Evolutionary conservation across 1,139 yeast species (phyloP).

Genomic region (Pichia sp.): DNA sequence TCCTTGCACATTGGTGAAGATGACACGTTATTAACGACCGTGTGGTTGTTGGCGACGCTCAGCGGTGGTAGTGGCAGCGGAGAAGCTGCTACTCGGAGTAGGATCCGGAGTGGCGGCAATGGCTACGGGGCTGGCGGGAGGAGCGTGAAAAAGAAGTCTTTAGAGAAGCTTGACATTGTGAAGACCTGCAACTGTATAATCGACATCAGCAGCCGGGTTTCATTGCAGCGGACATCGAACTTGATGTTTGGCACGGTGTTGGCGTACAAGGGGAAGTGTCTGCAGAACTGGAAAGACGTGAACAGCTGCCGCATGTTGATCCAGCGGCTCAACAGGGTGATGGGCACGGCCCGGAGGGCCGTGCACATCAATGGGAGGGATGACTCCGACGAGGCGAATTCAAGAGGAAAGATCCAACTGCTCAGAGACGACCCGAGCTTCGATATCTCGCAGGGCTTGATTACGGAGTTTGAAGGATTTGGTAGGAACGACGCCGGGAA

Average conservation of each 20-base stretch:
- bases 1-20: not conserved
- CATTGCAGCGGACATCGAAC: constrained; percentile 47
- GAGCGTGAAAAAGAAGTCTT: constrained; percentile 34
- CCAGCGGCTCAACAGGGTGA: constrained; percentile 6
- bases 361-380: not conserved
- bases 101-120: not conserved
- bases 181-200: constrained; percentile 40
- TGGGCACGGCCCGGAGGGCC: not conserved
- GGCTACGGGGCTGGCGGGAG: not conserved
- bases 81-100: not conserved
- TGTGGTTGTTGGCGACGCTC: constrained; percentile 17
- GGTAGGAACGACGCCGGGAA: not conserved
- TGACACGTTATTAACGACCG: constrained; percentile 3
- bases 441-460: constrained; percentile 34
- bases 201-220: constrained; percentile 30
- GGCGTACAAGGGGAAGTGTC: constrained; percentile 37
- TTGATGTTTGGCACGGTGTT: constrained; percentile 56
- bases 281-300: constrained; percentile 17
- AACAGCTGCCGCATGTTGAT: constrained; percentile 15
- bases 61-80: constrained; percentile 3
- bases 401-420: not conserved
- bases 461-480: constrained; percentile 1
- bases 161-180: constrained; percentile 46
- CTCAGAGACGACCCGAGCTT: constrained; percentile 41
- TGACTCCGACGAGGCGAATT: not conserved